Conservation (phyloP, 768 basidiomycete species). For the Termitomyces sp. region DNA sequence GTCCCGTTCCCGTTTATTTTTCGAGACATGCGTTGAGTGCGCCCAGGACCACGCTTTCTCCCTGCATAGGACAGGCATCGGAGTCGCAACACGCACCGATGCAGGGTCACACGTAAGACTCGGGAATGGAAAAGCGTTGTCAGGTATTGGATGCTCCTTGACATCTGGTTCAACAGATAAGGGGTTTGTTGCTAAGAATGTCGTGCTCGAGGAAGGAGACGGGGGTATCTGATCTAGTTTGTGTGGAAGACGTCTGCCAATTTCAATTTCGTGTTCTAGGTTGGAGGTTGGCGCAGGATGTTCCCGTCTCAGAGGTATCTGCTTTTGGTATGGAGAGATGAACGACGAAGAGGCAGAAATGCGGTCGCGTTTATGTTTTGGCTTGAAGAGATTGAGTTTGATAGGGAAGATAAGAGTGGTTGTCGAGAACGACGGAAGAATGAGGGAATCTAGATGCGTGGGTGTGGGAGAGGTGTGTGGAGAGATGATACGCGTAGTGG, state of each 20-base stretch:
- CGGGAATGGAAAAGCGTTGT: no score
- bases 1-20: background rate
- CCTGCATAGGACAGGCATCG: background rate
- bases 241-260: background rate
- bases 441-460: background rate
- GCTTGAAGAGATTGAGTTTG: background rate
- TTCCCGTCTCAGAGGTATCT: background rate
- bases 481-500: background rate
- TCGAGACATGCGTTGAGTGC: background rate
- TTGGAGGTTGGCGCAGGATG: background rate
- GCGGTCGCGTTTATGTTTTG: background rate
- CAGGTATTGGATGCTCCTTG: background rate
- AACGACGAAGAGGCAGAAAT: slow-evolving; percentile 7
- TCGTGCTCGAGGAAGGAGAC: background rate
- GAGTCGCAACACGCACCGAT: background rate
- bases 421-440: background rate
- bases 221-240: background rate
- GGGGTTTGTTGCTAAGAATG: background rate
- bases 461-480: background rate
- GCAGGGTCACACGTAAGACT: background rate
- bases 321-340: slow-evolving; percentile 9
- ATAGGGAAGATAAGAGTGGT: background rate
- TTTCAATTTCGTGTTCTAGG: background rate
- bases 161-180: background rate
- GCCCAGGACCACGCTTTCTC: background rate